A percentile compares a stretch with the other conserved stretches of the same genome.
phyloP scores from a whole-genome alignment of 345 rosid genomes.

The Citrus medica region DNA sequence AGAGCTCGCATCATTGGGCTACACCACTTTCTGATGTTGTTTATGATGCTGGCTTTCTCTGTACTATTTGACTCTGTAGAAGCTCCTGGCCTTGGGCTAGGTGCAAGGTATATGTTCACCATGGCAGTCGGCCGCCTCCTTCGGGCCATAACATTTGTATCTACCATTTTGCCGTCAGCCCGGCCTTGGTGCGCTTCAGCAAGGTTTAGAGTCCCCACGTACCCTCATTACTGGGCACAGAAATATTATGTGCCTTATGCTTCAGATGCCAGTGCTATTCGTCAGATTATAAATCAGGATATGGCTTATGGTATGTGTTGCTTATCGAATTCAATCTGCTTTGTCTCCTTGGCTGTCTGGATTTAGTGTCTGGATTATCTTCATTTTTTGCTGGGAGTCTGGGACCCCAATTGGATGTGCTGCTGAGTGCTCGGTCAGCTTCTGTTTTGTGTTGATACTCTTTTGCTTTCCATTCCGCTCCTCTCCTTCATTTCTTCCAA shows the following conservation, averaged over 20 bases:
- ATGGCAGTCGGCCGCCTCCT: conserved; percentile 93
- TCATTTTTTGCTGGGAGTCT: not conserved
- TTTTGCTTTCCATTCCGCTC: not conserved
- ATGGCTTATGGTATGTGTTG: conserved; percentile 56
- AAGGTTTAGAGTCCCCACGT: conserved; percentile 61
- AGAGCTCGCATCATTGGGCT: conserved; percentile 84
- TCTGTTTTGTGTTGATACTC: not conserved
- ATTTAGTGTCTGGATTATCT: not conserved
- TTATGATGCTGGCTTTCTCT: conserved; percentile 88
- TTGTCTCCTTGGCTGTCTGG: not conserved
- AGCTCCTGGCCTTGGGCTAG: conserved; percentile 94
- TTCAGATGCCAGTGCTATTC: conserved; percentile 63
- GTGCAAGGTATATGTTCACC: conserved; percentile 87
- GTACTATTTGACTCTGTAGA: conserved; percentile 72
- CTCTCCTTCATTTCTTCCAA: too few species aligned
- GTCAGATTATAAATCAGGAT: conserved; percentile 50
- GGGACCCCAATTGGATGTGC: not conserved
- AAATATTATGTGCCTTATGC: conserved; percentile 88
- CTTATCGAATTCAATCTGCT: not conserved
- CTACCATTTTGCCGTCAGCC: conserved; percentile 91
- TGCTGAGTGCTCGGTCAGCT: not conserved
- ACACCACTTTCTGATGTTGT: conserved; percentile 85
- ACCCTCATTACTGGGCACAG: conserved; percentile 91
- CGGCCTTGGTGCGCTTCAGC: conserved; percentile 90
- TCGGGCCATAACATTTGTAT: conserved; percentile 76